Evolutionary conservation across 1,284 basidiomycete species (phyloP).

Genomic region (Cronartium quercuum): DNA sequence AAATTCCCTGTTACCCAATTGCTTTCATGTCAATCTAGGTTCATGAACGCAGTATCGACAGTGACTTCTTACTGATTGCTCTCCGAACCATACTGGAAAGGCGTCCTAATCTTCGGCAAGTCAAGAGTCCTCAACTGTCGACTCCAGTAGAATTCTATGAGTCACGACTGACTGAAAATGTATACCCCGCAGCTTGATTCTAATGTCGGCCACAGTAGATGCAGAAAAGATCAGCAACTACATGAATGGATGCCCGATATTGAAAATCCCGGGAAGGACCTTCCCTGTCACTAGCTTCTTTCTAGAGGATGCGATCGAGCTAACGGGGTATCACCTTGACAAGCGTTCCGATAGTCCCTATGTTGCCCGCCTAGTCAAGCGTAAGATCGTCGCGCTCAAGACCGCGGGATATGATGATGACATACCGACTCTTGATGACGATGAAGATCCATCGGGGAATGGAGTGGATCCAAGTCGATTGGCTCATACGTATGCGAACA

Average conservation of each 20-base stretch:
- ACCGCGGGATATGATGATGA: constrained; percentile 10
- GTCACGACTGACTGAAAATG: not conserved
- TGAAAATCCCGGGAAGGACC: constrained; percentile 90
- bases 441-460: constrained; percentile 5
- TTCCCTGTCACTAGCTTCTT: constrained; percentile 86
- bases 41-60: constrained; percentile 94
- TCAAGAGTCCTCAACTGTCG: not conserved
- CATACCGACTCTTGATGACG: constrained; percentile 25
- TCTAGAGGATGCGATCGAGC: constrained; percentile 87
- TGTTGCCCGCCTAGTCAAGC: constrained; percentile 48
- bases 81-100: constrained; percentile 78
- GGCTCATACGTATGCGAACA: constrained; percentile 49
- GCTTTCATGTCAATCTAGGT: constrained; percentile 51
- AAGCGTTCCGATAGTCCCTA: constrained; percentile 69
- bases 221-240: constrained; percentile 88
- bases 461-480: constrained; percentile 7
- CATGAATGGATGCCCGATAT: constrained; percentile 81
- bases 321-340: constrained; percentile 70
- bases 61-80: constrained; percentile 92
- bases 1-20: not conserved
- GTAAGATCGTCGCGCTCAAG: constrained; percentile 15
- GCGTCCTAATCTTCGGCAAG: constrained; percentile 74
- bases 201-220: constrained; percentile 98
- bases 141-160: too few relatives aligned
- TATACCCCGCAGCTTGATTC: constrained; percentile 62